Conservation (phyloP, 2,329 filamentous ascomycete genomes). For the Xylaria sp. region DNA sequence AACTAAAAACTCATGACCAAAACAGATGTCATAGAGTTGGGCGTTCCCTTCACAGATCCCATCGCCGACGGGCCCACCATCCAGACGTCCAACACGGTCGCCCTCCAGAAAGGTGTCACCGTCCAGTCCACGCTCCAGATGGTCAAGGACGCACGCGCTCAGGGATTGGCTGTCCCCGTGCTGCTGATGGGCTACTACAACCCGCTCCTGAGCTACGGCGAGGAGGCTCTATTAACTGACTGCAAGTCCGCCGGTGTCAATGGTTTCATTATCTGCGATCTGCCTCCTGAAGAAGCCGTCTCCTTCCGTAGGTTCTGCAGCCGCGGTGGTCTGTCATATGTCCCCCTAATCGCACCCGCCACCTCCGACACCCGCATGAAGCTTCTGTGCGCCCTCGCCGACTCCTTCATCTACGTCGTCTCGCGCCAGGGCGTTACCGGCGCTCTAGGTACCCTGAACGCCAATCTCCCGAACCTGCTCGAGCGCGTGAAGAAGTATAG, state of each 20-base stretch:
- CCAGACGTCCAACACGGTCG: conserved; percentile 91
- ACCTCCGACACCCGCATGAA: conserved; percentile 95
- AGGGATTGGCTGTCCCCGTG: conserved; percentile 80
- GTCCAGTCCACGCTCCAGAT: conserved; percentile 80
- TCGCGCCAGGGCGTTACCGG: conserved; percentile 97
- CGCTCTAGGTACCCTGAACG: conserved; percentile 80
- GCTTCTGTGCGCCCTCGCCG: conserved; percentile 92
- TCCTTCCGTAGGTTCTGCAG: conserved; percentile 87
- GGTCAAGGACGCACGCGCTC: conserved; percentile 77
- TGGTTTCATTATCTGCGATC: conserved; percentile 94
- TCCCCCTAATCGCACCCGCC: conserved; percentile 93
- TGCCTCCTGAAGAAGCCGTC: conserved; percentile 94
- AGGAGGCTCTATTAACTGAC: conserved; percentile 85
- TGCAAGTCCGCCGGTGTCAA: conserved; percentile 85
- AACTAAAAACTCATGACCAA: no score
- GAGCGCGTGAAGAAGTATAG: conserved; percentile 90
- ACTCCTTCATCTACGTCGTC: conserved; percentile 99
- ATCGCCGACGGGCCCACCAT: conserved; percentile 98
- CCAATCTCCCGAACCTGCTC: conserved; percentile 80
- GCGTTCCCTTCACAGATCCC: conserved; percentile 95
- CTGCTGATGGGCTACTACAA: conserved; percentile 99
- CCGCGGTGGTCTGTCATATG: conserved; percentile 84
- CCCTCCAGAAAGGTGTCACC: conserved; percentile 86
- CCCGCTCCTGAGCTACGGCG: conserved; percentile 90
- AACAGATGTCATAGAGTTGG: conserved; percentile 92